Conservation (phyloP, 1,284 basidiomycete genomes). For the Coniferiporia sulphurascens region DNA sequence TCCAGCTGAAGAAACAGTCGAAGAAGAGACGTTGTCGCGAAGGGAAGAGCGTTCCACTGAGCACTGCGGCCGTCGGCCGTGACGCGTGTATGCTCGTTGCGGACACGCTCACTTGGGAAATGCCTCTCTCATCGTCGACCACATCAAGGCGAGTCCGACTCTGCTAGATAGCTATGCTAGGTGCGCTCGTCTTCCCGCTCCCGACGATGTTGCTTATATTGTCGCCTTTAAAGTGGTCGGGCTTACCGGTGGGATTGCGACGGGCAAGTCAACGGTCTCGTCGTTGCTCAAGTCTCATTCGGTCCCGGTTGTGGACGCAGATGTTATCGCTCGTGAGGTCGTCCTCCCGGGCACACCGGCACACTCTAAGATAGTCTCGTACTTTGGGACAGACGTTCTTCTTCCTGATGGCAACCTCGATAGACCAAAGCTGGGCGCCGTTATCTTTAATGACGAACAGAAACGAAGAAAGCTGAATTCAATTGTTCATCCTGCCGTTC, state of each 20-base stretch:
- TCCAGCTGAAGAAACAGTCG: neutral
- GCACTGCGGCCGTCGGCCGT: neutral
- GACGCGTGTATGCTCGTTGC: neutral
- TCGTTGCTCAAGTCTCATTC: constrained; percentile 58
- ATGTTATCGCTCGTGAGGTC: constrained; percentile 84
- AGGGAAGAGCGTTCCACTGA: neutral
- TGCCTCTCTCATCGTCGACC: neutral
- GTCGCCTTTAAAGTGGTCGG: constrained; percentile 69
- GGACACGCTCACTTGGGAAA: neutral
- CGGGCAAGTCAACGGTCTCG: constrained; percentile 94
- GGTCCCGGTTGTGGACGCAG: constrained; percentile 88
- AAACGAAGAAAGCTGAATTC: constrained; percentile 75
- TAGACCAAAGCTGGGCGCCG: constrained; percentile 77
- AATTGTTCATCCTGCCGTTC: constrained; percentile 89
- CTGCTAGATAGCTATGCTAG: neutral
- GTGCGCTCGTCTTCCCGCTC: neutral
- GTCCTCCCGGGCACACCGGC: constrained; percentile 82
- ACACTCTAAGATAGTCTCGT: constrained; percentile 59
- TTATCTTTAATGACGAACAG: constrained; percentile 78
- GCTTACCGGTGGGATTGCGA: constrained; percentile 94
- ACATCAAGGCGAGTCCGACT: neutral
- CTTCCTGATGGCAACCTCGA: constrained; percentile 71
- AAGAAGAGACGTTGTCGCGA: neutral
- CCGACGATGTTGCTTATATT: neutral
- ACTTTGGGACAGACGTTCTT: constrained; percentile 73